These are phyloP conservation scores for Monosporozyma solicola DNA, from an alignment of 805 yeast genomes.

Conservation along the genomic window DNA sequence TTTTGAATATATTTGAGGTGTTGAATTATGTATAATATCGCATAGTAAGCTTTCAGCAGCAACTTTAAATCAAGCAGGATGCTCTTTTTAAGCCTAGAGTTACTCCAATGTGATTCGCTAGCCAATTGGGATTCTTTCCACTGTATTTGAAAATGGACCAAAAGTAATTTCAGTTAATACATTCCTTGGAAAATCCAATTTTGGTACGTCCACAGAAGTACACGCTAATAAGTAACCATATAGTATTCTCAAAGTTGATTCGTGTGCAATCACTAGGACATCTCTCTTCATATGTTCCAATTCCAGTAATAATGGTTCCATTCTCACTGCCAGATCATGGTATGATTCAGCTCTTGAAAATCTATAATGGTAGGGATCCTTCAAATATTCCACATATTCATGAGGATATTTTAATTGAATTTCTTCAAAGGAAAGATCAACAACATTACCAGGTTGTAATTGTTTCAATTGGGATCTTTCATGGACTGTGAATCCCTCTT, in stretches of 20 bases:
- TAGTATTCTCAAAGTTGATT: slow-evolving; percentile 76
- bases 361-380: slow-evolving; percentile 89
- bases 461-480: slow-evolving; percentile 81
- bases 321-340: slow-evolving; percentile 89
- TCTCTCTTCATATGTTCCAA: slow-evolving; percentile 89
- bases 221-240: slow-evolving; percentile 95
- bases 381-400: slow-evolving; percentile 54
- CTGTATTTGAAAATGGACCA: slow-evolving; percentile 70
- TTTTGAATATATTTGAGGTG: too few relatives aligned
- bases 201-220: slow-evolving; percentile 78
- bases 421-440: slow-evolving; percentile 54
- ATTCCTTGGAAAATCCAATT: slow-evolving; percentile 64
- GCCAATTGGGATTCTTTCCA: slow-evolving; percentile 39
- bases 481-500: slow-evolving; percentile 52
- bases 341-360: slow-evolving; percentile 90
- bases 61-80: not conserved
- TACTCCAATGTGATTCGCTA: not conserved
- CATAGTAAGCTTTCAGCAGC: too few relatives aligned
- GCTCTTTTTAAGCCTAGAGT: not conserved
- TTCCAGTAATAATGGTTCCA: slow-evolving; percentile 88
- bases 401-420: slow-evolving; percentile 52
- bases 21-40: too few relatives aligned
- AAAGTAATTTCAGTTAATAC: slow-evolving; percentile 82
- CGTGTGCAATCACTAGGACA: slow-evolving; percentile 86
- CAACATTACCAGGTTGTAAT: slow-evolving; percentile 81